These are phyloP conservation scores for Arthrobotrys entomopaga DNA, from an alignment of 2,329 filamentous ascomycete species.

Conservation along the genomic window DNA sequence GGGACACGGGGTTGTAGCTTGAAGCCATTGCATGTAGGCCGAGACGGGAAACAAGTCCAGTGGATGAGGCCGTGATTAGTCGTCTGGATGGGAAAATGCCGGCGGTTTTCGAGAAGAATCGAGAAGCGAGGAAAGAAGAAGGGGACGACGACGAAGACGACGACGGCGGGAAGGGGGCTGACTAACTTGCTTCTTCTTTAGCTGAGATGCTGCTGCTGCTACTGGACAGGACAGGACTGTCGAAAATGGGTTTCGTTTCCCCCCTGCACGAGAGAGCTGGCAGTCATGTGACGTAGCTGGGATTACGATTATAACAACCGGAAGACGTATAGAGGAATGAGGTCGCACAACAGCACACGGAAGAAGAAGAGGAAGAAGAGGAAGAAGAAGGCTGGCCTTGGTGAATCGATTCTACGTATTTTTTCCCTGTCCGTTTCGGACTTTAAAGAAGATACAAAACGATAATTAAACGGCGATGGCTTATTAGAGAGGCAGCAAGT, in stretches of 20 bases:
- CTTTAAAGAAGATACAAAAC: too few relatives aligned
- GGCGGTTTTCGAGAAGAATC: slow-evolving; percentile 5
- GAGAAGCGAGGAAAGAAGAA: not conserved
- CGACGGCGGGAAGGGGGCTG: not conserved
- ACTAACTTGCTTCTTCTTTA: not conserved
- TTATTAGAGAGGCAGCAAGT: too few relatives aligned
- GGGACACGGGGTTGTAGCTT: slow-evolving; percentile 47
- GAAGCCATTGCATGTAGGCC: slow-evolving; percentile 54
- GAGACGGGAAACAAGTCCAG: slow-evolving; percentile 55
- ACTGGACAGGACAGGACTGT: not conserved
- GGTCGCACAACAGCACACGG: not conserved
- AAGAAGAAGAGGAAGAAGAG: not conserved
- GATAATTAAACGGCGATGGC: too few relatives aligned
- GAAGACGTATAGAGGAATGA: not conserved
- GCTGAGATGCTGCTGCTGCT: not conserved
- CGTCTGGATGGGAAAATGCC: slow-evolving; percentile 9
- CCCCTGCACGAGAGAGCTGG: slow-evolving; percentile 16
- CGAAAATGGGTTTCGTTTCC: slow-evolving; percentile 1
- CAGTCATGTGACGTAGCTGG: slow-evolving; percentile 25
- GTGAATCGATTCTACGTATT: too few relatives aligned
- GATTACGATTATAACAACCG: too few relatives aligned
- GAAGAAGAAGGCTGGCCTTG: not conserved
- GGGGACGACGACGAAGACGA: not conserved
- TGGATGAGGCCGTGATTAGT: slow-evolving; percentile 1
- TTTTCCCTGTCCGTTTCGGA: too few relatives aligned